Evolutionary conservation across 2,329 filamentous ascomycete genomes (phyloP).

Genomic region (Curvularia lunata): DNA sequence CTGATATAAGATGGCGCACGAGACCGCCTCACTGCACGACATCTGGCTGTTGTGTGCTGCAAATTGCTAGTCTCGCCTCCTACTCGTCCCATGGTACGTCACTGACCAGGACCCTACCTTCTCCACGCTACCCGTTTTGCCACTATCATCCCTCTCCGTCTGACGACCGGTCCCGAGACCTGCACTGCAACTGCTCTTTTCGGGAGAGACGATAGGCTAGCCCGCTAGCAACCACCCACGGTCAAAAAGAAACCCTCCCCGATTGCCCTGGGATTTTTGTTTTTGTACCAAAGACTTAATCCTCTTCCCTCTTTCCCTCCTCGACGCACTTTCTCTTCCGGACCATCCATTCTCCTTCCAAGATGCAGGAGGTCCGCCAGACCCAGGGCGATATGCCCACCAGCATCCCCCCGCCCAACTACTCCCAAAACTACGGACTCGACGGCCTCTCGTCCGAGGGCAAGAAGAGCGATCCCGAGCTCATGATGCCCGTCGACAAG

Average conservation of each 20-base stretch:
- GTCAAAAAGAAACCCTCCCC: conserved; percentile 21
- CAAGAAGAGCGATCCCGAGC: conserved; percentile 46
- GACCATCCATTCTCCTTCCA: conserved; percentile 4
- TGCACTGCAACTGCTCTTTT: conserved; percentile 30
- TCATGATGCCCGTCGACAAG: conserved; percentile 40
- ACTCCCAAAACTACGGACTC: conserved; percentile 29
- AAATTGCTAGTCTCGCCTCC: background rate
- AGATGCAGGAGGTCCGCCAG: conserved; percentile 25
- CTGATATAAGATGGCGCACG: conserved; percentile 16
- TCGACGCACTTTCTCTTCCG: background rate
- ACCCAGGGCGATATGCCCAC: conserved; percentile 5
- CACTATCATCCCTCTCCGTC: background rate
- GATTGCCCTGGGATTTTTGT: conserved; percentile 11
- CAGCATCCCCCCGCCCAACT: conserved; percentile 9
- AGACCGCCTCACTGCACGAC: conserved; percentile 1
- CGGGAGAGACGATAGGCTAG: conserved; percentile 19
- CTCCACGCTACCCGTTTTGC: background rate
- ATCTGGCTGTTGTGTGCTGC: conserved; percentile 3
- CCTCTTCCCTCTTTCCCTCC: background rate
- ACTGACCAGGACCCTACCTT: background rate
- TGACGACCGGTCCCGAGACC: conserved; percentile 24
- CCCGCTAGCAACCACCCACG: conserved; percentile 16
- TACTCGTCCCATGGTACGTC: conserved; percentile 12
- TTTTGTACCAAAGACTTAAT: background rate
- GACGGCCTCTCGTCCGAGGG: conserved; percentile 36